Conservation (phyloP, 225 moss, liverwort and hornwort genomes). For the Straminergon stramineum region DNA sequence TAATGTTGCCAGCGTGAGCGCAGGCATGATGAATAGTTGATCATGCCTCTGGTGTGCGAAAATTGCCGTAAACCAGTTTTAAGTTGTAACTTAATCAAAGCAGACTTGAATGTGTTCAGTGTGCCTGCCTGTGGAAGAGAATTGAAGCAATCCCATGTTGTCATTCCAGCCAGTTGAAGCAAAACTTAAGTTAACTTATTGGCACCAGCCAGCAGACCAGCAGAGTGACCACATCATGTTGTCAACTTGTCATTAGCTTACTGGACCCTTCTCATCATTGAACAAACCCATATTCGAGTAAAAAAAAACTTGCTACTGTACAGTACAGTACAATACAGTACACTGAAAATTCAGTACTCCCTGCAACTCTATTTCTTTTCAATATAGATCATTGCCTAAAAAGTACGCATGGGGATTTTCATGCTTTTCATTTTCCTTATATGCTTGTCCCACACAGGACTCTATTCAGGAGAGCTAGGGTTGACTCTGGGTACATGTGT, state of each 20-base stretch:
- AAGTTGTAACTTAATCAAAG: no score
- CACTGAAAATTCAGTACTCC: neutral
- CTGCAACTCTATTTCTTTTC: neutral
- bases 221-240: neutral
- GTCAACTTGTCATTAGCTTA: neutral
- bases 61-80: neutral
- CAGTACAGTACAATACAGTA: neutral
- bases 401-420: neutral
- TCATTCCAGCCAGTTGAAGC: neutral
- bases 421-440: neutral
- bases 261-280: neutral
- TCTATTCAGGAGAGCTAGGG: neutral
- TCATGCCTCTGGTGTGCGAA: neutral
- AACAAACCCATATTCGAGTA: neutral
- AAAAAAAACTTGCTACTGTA: neutral
- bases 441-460: accelerated
- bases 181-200: neutral
- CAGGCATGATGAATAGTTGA: neutral
- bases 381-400: neutral
- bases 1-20: neutral
- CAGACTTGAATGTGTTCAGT: neutral
- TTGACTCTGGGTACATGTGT: no score
- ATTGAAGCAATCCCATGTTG: neutral
- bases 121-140: neutral
- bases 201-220: neutral